phyloP scores from a whole-genome alignment of 305 asterid genomes.

The Ilex paraguariensis region DNA sequence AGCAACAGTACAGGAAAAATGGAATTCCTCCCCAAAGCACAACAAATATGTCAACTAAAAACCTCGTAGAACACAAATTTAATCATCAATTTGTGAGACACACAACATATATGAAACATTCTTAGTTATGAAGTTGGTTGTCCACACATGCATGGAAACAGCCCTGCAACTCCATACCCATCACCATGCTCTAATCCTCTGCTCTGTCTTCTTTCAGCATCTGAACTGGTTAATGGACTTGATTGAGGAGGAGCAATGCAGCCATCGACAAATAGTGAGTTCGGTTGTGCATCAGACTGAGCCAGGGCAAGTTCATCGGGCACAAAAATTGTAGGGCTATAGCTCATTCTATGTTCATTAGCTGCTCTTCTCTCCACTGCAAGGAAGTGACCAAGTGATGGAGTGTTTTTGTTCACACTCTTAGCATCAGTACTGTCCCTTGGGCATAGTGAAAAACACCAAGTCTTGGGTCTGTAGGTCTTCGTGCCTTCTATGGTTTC shows the following conservation, averaged over 20 bases:
- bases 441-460: conserved; percentile 44
- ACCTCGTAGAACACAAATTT: no score
- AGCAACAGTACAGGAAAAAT: no score
- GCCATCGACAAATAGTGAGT: conserved; percentile 32
- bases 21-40: no score
- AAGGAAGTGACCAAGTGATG: conserved; percentile 44
- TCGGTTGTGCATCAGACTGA: conserved; percentile 20
- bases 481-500: conserved; percentile 17
- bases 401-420: conserved; percentile 19
- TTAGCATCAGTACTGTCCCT: conserved; percentile 36
- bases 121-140: not conserved
- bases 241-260: conserved; percentile 34
- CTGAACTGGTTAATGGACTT: conserved; percentile 26
- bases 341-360: conserved; percentile 24
- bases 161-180: conserved; percentile 25
- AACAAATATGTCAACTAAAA: no score
- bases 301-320: conserved; percentile 20
- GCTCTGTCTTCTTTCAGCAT: conserved; percentile 13
- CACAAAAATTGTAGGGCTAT: conserved; percentile 23
- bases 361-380: conserved; percentile 46
- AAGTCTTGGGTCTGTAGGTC: conserved; percentile 22
- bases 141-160: conserved; percentile 43
- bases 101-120: no score
- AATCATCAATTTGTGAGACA: no score
- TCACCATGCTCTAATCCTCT: conserved; percentile 12